Evolutionary conservation across 768 basidiomycete genomes (phyloP), one percentile per base, ranked within the genome.

Genomic region (Lactifluus volemus): DNA sequence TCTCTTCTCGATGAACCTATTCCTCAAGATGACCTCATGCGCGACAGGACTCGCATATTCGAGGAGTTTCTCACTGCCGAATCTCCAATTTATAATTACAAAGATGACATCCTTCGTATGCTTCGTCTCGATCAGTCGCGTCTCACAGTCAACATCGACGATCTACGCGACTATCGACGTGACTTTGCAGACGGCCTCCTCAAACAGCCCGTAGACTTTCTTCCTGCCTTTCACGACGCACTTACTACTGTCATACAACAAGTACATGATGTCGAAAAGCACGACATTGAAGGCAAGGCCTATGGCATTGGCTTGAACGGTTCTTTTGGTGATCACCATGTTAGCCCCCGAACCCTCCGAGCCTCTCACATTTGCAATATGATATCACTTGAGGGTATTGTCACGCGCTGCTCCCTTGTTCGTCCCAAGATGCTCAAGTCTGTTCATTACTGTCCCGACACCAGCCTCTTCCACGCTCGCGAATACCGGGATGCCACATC

Each of bases 361-460:
- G 89, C 93, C 34, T 80, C 83, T 63, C 88, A 98, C 72, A 83
- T 99, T 19, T 91, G 93, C 52, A 93, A 88, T 74, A 93, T 98
- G 93, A 91, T 98, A 70, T 94, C 90, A 38, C 73, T 99, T 38
- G 97, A 99, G 76, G 97, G 96, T 42, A 99, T 99, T 71, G 93
- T 99, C 64, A 98, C 96, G 4, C 84, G 97, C 60, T 99, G 97
- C 73, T 98, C 95, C 7, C 85, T 99, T 60, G 96, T 98, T 56
- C 88, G 97, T 36, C 97, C 97, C 15, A 99, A 99, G 77, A 96
- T 99, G 92, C 81, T 97, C 70, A 89, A 88, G 71, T 98, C 97
- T 11, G 84, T 98, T 49, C 97, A 99, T 70, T 99, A 88, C 75
- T 96, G 93, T 70, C 86, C 88, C n/a, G 84, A 85, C 58, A 96